Conservation (phyloP, 1,284 basidiomycete species). For the Vanrija humicola region DNA sequence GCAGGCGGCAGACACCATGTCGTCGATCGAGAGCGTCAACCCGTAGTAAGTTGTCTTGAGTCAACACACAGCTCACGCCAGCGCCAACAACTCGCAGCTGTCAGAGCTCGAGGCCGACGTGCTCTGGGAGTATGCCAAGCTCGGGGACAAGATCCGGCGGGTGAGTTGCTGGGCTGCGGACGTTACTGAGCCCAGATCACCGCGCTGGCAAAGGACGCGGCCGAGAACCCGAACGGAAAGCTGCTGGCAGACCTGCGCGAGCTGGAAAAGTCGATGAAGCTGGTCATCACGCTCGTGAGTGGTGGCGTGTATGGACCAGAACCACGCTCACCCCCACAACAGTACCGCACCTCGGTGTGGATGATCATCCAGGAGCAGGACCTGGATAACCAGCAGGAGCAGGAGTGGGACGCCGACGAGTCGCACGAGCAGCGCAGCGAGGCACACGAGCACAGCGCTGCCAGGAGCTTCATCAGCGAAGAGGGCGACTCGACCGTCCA, state of each 20-base stretch:
- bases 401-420: slow-evolving; percentile 1
- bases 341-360: slow-evolving; percentile 96
- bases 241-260: slow-evolving; percentile 74
- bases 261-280: slow-evolving; percentile 89
- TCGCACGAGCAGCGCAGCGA: neutral
- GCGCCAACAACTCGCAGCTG: slow-evolving; percentile 56
- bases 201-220: slow-evolving; percentile 42
- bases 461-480: slow-evolving; percentile 3
- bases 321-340: slow-evolving; percentile 11
- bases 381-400: neutral
- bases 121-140: slow-evolving; percentile 73
- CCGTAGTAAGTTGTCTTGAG: slow-evolving; percentile 6
- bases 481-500: slow-evolving; percentile 6
- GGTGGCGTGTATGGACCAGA: neutral
- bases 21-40: neutral
- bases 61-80: slow-evolving; percentile 9
- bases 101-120: slow-evolving; percentile 63
- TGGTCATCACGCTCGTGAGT: slow-evolving; percentile 80
- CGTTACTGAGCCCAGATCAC: slow-evolving; percentile 38
- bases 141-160: slow-evolving; percentile 64
- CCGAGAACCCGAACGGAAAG: slow-evolving; percentile 65
- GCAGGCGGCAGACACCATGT: neutral
- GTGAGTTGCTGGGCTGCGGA: slow-evolving; percentile 49
- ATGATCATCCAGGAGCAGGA: slow-evolving; percentile 68
- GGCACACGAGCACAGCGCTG: neutral